Percentiles rank a stretch among this genome's conserved stretches.
These are phyloP conservation scores for Globisporangium orthogonon DNA, from an alignment of 352 stramenopile genomes.

Conservation along the genomic window DNA sequence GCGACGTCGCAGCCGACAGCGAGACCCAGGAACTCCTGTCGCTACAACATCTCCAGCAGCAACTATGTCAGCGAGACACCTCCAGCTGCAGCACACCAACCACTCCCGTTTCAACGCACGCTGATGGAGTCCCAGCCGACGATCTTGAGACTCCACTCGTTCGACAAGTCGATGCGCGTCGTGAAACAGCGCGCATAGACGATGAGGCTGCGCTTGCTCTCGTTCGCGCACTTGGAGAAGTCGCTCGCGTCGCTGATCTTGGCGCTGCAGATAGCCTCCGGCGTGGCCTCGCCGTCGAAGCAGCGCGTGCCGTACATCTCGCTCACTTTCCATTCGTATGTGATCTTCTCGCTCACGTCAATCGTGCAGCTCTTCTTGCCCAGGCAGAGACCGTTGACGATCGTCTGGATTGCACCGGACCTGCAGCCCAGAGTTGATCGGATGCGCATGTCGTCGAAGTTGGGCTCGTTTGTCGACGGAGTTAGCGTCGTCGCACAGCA, in stretches of 20 bases:
- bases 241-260: slow-evolving; percentile 47
- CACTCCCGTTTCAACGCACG: slow-evolving; percentile 16
- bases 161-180: slow-evolving; percentile 66
- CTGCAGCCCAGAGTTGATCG: slow-evolving; percentile 28
- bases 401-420: slow-evolving; percentile 43
- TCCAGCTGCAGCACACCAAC: neutral
- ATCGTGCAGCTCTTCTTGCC: slow-evolving; percentile 61
- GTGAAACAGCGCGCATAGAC: slow-evolving; percentile 72
- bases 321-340: slow-evolving; percentile 57
- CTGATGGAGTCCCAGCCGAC: slow-evolving; percentile 79
- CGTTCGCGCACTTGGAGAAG: slow-evolving; percentile 35
- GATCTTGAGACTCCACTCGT: slow-evolving; percentile 67
- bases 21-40: slow-evolving; percentile 57
- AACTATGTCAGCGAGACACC: neutral
- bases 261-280: slow-evolving; percentile 33
- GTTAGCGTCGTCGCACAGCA: slow-evolving; percentile 52
- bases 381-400: slow-evolving; percentile 66
- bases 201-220: slow-evolving; percentile 41
- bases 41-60: slow-evolving; percentile 19
- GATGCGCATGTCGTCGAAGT: slow-evolving; percentile 58
- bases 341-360: slow-evolving; percentile 47
- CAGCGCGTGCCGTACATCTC: slow-evolving; percentile 32
- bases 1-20: slow-evolving; percentile 66
- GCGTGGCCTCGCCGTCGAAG: slow-evolving; percentile 19
- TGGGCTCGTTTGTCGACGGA: slow-evolving; percentile 18